A percentile compares a stretch with the other conserved stretches of the same genome.
These are phyloP conservation scores for Pleomassaria siparia DNA, from an alignment of 2,329 filamentous ascomycete genomes.

Conservation along the genomic window DNA sequence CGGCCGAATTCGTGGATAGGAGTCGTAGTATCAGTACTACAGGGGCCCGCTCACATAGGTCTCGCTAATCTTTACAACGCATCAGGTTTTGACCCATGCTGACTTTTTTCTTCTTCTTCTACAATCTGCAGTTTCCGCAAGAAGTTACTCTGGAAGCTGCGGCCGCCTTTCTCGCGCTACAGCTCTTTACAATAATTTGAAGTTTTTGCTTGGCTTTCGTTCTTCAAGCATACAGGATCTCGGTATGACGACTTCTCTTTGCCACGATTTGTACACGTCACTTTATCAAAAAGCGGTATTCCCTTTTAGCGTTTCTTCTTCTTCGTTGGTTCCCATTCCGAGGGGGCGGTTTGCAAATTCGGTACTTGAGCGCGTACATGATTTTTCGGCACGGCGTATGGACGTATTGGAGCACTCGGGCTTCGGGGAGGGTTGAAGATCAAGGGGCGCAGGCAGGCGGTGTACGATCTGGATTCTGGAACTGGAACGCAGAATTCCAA, in stretches of 20 bases:
- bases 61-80: conserved; percentile 6
- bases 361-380: background rate
- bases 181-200: conserved; percentile 12
- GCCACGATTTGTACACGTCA: too few species aligned
- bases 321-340: background rate
- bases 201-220: conserved; percentile 10
- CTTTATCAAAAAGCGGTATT: conserved; percentile 18
- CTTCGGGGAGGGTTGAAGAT: background rate
- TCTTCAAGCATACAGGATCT: conserved; percentile 10
- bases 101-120: background rate
- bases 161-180: background rate
- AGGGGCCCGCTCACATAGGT: conserved; percentile 16
- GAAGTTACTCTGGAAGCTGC: background rate
- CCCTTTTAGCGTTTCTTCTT: conserved; percentile 9
- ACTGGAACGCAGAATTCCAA: too few species aligned
- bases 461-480: background rate
- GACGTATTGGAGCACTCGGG: background rate
- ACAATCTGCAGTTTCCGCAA: background rate
- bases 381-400: background rate
- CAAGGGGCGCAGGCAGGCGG: background rate
- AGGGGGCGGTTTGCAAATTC: background rate
- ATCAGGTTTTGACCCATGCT: background rate
- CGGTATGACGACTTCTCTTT: conserved; percentile 27
- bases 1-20: conserved; percentile 41
- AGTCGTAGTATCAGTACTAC: conserved; percentile 39